Conservation (phyloP, 2,329 filamentous ascomycete genomes). For the Dactylellina parvicollis region DNA sequence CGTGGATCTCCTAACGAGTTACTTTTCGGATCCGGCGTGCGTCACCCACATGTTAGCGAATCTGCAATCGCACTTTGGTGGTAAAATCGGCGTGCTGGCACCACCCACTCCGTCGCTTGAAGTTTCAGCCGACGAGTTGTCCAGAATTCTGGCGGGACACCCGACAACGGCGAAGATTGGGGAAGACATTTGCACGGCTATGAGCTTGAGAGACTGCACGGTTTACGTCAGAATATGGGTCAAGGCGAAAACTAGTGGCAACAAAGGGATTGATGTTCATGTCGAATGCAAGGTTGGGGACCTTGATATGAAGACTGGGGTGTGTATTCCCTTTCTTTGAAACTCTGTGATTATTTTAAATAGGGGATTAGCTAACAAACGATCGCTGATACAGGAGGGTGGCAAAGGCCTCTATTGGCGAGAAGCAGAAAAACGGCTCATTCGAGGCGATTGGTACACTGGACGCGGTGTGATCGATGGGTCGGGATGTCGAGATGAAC, state of each 20-base stretch:
- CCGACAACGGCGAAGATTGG: conserved; percentile 45
- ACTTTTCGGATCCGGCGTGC: conserved; percentile 54
- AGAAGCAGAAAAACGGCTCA: conserved; percentile 56
- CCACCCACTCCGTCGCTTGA: conserved; percentile 45
- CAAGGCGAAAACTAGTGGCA: conserved; percentile 49
- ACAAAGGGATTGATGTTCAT: conserved; percentile 56
- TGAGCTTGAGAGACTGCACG: conserved; percentile 58
- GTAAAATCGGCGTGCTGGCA: conserved; percentile 39
- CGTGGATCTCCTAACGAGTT: conserved; percentile 40
- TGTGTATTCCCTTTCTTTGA: neutral
- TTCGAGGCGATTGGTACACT: conserved; percentile 57
- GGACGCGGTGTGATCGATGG: conserved; percentile 54
- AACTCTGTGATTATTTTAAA: neutral
- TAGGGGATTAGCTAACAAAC: neutral
- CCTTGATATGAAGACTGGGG: conserved; percentile 57
- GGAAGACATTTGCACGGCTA: conserved; percentile 57
- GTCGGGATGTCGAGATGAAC: conserved; percentile 27
- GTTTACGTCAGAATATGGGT: conserved; percentile 58
- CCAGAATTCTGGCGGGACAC: conserved; percentile 54
- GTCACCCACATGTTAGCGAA: conserved; percentile 52
- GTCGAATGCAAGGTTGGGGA: conserved; percentile 58
- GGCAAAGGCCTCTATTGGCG: conserved; percentile 58
- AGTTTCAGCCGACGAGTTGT: conserved; percentile 43
- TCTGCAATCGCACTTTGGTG: conserved; percentile 53
- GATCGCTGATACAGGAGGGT: conserved; percentile 50